Percentiles rank a stretch among this genome's conserved stretches.
Conservation (phyloP, 2,329 filamentous ascomycete genomes). For the Sporothrix pseudoabietina region DNA sequence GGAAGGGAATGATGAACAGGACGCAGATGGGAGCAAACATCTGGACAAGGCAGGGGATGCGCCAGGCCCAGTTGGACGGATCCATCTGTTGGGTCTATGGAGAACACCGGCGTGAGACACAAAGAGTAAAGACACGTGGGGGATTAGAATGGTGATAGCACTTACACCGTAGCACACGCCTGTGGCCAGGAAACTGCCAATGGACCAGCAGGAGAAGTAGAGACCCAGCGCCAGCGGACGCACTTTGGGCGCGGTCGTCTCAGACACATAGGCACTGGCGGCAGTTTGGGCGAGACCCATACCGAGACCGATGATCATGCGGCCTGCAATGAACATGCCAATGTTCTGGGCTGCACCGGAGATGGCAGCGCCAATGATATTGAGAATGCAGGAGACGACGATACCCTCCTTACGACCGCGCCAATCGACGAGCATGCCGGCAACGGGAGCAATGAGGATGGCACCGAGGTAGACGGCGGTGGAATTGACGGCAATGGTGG, state of each 20-base stretch:
- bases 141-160: neutral
- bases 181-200: slow-evolving; percentile 35
- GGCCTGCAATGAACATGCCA: slow-evolving; percentile 38
- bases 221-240: slow-evolving; percentile 33
- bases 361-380: slow-evolving; percentile 36
- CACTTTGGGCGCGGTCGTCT: slow-evolving; percentile 32
- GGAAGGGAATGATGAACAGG: slow-evolving; percentile 31
- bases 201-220: slow-evolving; percentile 34
- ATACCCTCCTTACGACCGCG: slow-evolving; percentile 36
- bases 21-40: slow-evolving; percentile 34
- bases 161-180: slow-evolving; percentile 37
- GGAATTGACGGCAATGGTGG: slow-evolving; percentile 42
- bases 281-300: slow-evolving; percentile 35
- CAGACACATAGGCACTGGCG: slow-evolving; percentile 32
- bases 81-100: slow-evolving; percentile 27
- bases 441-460: slow-evolving; percentile 34
- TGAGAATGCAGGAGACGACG: slow-evolving; percentile 34
- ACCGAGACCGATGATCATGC: slow-evolving; percentile 38
- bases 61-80: slow-evolving; percentile 34
- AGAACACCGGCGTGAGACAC: neutral
- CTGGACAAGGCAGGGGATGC: slow-evolving; percentile 36
- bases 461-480: slow-evolving; percentile 38
- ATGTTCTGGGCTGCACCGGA: slow-evolving; percentile 36
- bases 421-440: slow-evolving; percentile 37
- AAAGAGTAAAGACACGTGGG: neutral